phyloP scores from a whole-genome alignment of 371 early-diverging fungal species.

The Mucor circinelloides region DNA sequence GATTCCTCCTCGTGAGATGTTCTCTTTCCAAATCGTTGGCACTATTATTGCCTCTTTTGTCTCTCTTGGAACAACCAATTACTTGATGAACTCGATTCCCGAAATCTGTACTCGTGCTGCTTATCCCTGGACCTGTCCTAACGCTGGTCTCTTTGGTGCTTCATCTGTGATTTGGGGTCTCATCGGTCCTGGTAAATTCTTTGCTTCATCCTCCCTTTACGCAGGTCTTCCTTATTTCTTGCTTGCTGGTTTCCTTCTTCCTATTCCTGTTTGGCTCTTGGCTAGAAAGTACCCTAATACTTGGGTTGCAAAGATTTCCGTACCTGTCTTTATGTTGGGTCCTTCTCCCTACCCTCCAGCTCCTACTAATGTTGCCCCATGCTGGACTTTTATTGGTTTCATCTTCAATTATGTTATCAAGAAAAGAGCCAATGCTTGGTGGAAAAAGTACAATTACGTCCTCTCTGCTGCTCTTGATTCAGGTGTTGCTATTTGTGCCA shows the following conservation, averaged over 20 bases:
- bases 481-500: constrained; percentile 57
- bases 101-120: constrained; percentile 54
- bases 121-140: constrained; percentile 57
- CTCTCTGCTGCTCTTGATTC: constrained; percentile 74
- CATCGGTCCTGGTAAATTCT: constrained; percentile 65
- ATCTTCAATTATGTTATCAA: constrained; percentile 62
- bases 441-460: constrained; percentile 69
- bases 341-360: constrained; percentile 45
- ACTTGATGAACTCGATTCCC: constrained; percentile 54
- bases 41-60: constrained; percentile 61
- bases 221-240: constrained; percentile 40
- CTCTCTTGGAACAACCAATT: constrained; percentile 60
- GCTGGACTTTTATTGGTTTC: constrained; percentile 64
- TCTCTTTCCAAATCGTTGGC: constrained; percentile 60
- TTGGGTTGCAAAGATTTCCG: constrained; percentile 56
- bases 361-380: constrained; percentile 45
- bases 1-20: constrained; percentile 70
- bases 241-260: constrained; percentile 45
- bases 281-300: constrained; percentile 37
- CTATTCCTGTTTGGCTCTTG: constrained; percentile 53
- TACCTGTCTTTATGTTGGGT: constrained; percentile 54
- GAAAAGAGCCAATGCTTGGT: constrained; percentile 60
- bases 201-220: constrained; percentile 56
- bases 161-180: constrained; percentile 63
- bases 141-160: constrained; percentile 44